phyloP scores from a whole-genome alignment of 306 rosid species.

The Carpinus viminea region DNA sequence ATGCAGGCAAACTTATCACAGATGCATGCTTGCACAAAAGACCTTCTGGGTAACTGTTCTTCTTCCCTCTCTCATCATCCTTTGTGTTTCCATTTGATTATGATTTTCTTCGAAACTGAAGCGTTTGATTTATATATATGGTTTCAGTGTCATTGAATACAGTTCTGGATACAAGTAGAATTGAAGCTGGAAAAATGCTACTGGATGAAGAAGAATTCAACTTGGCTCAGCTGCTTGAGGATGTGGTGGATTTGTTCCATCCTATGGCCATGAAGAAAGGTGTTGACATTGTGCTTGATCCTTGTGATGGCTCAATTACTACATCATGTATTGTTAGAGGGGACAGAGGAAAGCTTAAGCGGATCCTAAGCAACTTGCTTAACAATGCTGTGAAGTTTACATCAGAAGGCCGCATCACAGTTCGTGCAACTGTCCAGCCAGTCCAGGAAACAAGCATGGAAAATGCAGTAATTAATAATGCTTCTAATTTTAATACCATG shows the following conservation, averaged over 20 bases:
- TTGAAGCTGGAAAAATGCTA: slow-evolving; percentile 20
- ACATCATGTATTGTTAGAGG: slow-evolving; percentile 1
- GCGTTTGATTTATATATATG: neutral
- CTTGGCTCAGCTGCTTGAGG: slow-evolving; percentile 17
- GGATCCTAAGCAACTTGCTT: slow-evolving; percentile 7
- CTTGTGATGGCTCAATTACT: slow-evolving; percentile 12
- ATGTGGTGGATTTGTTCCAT: slow-evolving; percentile 11
- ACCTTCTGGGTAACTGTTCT: slow-evolving; percentile 2
- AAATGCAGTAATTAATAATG: neutral
- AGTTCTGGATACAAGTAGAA: slow-evolving; percentile 8
- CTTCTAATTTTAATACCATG: neutral
- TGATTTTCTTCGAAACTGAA: no score
- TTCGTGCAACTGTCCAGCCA: slow-evolving; percentile 9
- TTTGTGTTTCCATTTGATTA: no score
- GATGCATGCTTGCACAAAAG: neutral
- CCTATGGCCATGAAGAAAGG: slow-evolving; percentile 2
- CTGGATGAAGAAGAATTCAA: slow-evolving; percentile 17
- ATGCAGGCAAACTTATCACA: slow-evolving; percentile 1
- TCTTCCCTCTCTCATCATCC: no score
- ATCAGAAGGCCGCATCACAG: slow-evolving; percentile 2
- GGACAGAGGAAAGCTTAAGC: slow-evolving; percentile 12
- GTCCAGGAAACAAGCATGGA: slow-evolving; percentile 4
- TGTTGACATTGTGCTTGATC: slow-evolving; percentile 12
- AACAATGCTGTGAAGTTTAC: slow-evolving; percentile 16
- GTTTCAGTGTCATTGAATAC: slow-evolving; percentile 9